phyloP scores from a whole-genome alignment of 805 yeast genomes.

The Suhomyces kilbournensis region DNA sequence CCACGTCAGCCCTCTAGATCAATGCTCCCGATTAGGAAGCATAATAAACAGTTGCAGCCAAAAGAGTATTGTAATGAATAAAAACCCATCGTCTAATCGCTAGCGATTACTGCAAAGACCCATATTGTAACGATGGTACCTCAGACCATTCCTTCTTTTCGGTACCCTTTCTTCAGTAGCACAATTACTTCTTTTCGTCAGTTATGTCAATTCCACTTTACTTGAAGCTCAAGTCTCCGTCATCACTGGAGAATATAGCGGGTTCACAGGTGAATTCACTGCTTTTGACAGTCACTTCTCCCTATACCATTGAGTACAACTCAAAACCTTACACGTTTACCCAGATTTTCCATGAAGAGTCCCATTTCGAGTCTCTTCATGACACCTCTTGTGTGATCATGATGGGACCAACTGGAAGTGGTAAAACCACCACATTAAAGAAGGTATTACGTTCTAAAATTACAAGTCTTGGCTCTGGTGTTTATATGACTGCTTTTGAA shows the following conservation, averaged over 20 bases:
- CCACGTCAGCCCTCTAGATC: neutral
- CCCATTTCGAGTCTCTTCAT: slow-evolving; percentile 8
- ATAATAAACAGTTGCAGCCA: slow-evolving; percentile 1
- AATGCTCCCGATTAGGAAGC: neutral
- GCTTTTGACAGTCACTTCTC: slow-evolving; percentile 8
- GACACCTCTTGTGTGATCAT: slow-evolving; percentile 15
- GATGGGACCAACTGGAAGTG: slow-evolving; percentile 32
- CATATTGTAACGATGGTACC: slow-evolving; percentile 14
- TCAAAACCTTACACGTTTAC: slow-evolving; percentile 20
- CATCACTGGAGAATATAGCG: slow-evolving; percentile 7
- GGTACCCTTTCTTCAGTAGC: neutral
- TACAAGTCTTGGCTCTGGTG: slow-evolving; percentile 2
- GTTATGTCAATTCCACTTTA: slow-evolving; percentile 21
- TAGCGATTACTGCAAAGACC: slow-evolving; percentile 21
- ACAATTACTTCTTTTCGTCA: neutral
- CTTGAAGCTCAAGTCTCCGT: slow-evolving; percentile 22
- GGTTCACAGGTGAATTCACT: neutral
- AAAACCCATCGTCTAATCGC: neutral
- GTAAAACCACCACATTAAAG: slow-evolving; percentile 29
- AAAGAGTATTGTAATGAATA: slow-evolving; percentile 3
- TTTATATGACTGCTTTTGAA: slow-evolving; percentile 26
- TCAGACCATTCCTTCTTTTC: slow-evolving; percentile 1
- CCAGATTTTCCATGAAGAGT: slow-evolving; percentile 12
- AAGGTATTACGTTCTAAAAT: slow-evolving; percentile 16
- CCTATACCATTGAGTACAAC: slow-evolving; percentile 17